A percentile compares a stretch with the other conserved stretches of the same genome.
Evolutionary conservation across 306 rosid species (phyloP).

Genomic region (Abrus pulchellus): DNA sequence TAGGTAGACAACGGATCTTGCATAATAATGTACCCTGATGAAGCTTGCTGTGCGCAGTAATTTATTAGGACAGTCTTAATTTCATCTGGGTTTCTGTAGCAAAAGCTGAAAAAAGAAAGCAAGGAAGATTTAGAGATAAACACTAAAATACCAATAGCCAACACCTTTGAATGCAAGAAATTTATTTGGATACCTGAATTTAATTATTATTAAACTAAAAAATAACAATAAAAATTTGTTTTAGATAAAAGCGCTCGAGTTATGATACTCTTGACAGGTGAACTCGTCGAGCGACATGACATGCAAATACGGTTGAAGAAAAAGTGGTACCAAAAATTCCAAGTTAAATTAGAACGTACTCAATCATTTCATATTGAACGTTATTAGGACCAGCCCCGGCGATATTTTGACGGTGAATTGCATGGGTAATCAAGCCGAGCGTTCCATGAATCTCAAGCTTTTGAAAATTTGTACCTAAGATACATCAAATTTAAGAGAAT

Average conservation of each 20-base stretch:
- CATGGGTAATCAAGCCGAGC: conserved; percentile 70
- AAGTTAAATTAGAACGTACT: conserved; percentile 56
- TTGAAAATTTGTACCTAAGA: conserved; percentile 50
- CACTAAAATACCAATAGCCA: neutral
- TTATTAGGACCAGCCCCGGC: conserved; percentile 10
- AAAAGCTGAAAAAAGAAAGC: conserved; percentile 57
- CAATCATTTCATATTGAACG: conserved; percentile 54
- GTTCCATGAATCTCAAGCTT: conserved; percentile 85
- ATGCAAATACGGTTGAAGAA: no score
- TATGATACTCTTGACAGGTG: no score
- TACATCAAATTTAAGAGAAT: neutral
- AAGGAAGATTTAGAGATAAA: neutral
- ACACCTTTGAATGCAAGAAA: no score
- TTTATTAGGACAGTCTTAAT: conserved; percentile 57
- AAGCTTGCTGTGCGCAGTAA: conserved; percentile 55
- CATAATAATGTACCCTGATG: conserved; percentile 54
- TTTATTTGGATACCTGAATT: no score
- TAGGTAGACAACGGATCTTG: conserved; percentile 66
- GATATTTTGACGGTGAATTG: conserved; percentile 46
- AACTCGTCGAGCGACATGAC: no score
- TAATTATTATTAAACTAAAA: neutral
- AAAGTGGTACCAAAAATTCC: neutral
- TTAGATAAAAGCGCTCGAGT: neutral
- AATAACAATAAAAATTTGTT: neutral
- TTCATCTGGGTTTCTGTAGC: conserved; percentile 52